Evolutionary conservation across 257 asterid genomes (phyloP).

Genomic region (Lithospermum erythrorhizon): DNA sequence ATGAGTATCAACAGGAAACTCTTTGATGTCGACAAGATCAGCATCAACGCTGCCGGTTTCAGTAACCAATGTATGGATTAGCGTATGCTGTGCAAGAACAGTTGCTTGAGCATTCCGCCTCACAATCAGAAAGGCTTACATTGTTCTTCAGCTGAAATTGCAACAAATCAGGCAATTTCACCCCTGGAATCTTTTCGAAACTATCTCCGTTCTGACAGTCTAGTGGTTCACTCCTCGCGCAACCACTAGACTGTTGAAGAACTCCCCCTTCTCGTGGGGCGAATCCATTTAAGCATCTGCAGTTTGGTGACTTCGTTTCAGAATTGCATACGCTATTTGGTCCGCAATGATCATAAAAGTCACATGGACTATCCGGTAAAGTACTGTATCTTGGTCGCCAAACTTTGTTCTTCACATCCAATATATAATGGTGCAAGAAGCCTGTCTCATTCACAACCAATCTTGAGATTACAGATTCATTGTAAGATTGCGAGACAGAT

Average conservation of each 20-base stretch:
- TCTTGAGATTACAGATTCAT: slow-evolving; percentile 22
- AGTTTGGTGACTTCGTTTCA: slow-evolving; percentile 1
- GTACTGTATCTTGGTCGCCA: slow-evolving; percentile 7
- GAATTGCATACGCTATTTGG: slow-evolving; percentile 13
- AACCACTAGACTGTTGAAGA: slow-evolving; percentile 7
- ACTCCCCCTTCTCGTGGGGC: slow-evolving; percentile 10
- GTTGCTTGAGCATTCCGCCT: slow-evolving; percentile 11
- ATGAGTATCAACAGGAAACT: neutral
- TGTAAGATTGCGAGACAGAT: slow-evolving; percentile 17
- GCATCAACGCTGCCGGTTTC: slow-evolving; percentile 14
- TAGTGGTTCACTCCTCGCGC: slow-evolving; percentile 5
- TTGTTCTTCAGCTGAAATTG: slow-evolving; percentile 5
- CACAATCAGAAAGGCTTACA: slow-evolving; percentile 12
- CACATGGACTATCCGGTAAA: slow-evolving; percentile 11
- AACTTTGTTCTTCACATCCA: slow-evolving; percentile 10
- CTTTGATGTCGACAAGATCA: slow-evolving; percentile 13
- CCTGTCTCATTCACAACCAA: slow-evolving; percentile 12
- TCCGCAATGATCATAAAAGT: slow-evolving; percentile 14
- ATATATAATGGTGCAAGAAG: neutral
- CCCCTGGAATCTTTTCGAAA: slow-evolving; percentile 4
- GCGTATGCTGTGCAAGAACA: slow-evolving; percentile 19
- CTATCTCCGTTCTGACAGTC: slow-evolving; percentile 9
- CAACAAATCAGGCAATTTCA: slow-evolving; percentile 18
- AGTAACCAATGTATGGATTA: slow-evolving; percentile 4
- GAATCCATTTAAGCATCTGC: slow-evolving; percentile 18